These are phyloP conservation scores for Pichia sp. DNA, from an alignment of 1,139 yeast genomes.

Conservation along the genomic window DNA sequence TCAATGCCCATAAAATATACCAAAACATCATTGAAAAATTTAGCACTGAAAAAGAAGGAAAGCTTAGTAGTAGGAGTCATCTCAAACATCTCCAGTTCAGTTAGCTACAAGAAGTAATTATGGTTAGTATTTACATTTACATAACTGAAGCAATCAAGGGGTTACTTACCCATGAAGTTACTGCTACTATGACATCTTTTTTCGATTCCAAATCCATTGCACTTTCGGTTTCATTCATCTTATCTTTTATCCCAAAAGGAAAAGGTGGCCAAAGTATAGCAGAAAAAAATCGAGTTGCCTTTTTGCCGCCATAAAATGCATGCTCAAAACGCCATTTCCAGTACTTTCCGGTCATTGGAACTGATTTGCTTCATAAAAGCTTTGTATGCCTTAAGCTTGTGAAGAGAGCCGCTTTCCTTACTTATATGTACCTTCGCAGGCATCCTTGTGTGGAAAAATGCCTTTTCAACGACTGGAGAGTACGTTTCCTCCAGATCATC, in stretches of 20 bases:
- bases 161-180: conserved; percentile 8
- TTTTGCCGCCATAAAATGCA: background rate
- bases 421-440: too few relatives aligned
- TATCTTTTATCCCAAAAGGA: too few relatives aligned
- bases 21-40: conserved; percentile 2
- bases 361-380: background rate
- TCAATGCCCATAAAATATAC: conserved; percentile 4
- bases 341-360: background rate
- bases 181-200: conserved; percentile 2
- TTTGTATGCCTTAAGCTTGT: background rate
- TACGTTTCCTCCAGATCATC: conserved; percentile 5
- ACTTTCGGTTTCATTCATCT: too few relatives aligned
- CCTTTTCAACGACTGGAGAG: conserved; percentile 14
- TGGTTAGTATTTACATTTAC: background rate
- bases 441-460: conserved; percentile 9
- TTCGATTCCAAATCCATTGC: background rate
- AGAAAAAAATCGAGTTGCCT: too few relatives aligned
- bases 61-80: conserved; percentile 3
- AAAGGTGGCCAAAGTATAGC: too few relatives aligned
- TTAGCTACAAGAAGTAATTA: conserved; percentile 1
- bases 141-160: too few relatives aligned
- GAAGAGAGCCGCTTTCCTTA: too few relatives aligned
- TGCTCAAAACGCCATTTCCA: background rate
- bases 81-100: conserved; percentile 7
- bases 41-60: conserved; percentile 4